Percentiles rank a stretch among this genome's conserved stretches.
Evolutionary conservation across 805 yeast genomes (phyloP).

Genomic region (Hanseniaspora singularis): DNA sequence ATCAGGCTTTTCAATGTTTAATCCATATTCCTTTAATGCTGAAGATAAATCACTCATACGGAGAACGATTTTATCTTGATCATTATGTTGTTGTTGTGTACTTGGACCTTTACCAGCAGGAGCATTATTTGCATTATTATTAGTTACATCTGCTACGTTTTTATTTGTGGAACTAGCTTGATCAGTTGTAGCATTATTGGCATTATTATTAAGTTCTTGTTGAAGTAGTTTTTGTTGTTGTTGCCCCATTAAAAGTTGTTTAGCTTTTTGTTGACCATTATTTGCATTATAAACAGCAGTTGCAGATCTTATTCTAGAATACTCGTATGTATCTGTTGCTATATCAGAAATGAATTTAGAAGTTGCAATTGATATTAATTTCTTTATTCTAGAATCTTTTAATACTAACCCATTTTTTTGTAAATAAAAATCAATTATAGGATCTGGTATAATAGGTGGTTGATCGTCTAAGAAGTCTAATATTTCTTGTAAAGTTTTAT

Average conservation of each 20-base stretch:
- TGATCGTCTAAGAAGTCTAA: slow-evolving; percentile 83
- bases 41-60: slow-evolving; percentile 89
- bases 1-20: slow-evolving; percentile 83
- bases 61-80: slow-evolving; percentile 60
- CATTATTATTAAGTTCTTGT: slow-evolving; percentile 24
- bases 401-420: slow-evolving; percentile 77
- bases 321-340: slow-evolving; percentile 94
- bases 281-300: slow-evolving; percentile 75
- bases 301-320: slow-evolving; percentile 80
- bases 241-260: slow-evolving; percentile 62
- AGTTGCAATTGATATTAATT: slow-evolving; percentile 85
- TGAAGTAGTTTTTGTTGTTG: slow-evolving; percentile 33
- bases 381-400: slow-evolving; percentile 62
- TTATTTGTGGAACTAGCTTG: background rate
- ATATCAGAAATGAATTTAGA: slow-evolving; percentile 90
- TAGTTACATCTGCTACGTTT: slow-evolving; percentile 16
- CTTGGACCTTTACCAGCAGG: slow-evolving; percentile 20
- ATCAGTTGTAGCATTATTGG: slow-evolving; percentile 20
- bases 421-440: slow-evolving; percentile 85
- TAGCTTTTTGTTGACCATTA: slow-evolving; percentile 75
- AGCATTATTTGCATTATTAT: slow-evolving; percentile 15
- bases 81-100: slow-evolving; percentile 37
- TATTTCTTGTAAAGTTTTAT: slow-evolving; percentile 72
- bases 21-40: slow-evolving; percentile 85
- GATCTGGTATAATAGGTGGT: slow-evolving; percentile 93